Conservation (phyloP, 495 filamentous ascomycete species). For the Cercophora samala region DNA sequence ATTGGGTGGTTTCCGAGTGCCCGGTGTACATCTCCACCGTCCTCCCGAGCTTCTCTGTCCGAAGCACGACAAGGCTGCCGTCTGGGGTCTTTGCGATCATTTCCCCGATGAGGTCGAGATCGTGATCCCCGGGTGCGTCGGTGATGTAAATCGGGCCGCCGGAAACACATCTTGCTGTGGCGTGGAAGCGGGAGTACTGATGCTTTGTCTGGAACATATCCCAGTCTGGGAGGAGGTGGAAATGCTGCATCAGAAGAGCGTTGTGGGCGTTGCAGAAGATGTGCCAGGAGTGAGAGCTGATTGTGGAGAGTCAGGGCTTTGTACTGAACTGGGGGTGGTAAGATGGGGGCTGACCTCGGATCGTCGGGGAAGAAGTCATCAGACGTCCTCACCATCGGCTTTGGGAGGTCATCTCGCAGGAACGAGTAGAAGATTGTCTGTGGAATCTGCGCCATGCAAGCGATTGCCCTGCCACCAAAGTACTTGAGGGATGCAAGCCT, state of each 20-base stretch:
- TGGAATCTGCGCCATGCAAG: slow-evolving; percentile 87
- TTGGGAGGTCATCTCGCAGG: slow-evolving; percentile 62
- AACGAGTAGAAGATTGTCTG: slow-evolving; percentile 80
- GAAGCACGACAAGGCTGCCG: slow-evolving; percentile 70
- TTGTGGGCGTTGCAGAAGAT: slow-evolving; percentile 93
- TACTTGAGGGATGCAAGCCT: slow-evolving; percentile 68
- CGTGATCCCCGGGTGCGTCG: slow-evolving; percentile 77
- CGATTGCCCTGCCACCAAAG: slow-evolving; percentile 74
- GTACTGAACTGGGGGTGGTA: neutral
- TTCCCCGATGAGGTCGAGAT: slow-evolving; percentile 66
- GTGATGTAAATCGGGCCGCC: slow-evolving; percentile 94
- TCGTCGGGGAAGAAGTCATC: slow-evolving; percentile 92
- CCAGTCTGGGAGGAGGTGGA: slow-evolving; percentile 74
- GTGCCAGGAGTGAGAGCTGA: slow-evolving; percentile 84
- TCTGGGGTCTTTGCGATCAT: slow-evolving; percentile 67
- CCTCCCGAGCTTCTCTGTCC: slow-evolving; percentile 68
- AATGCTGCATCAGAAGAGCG: slow-evolving; percentile 66
- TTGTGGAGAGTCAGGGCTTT: slow-evolving; percentile 11
- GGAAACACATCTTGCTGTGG: slow-evolving; percentile 81
- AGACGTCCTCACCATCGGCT: slow-evolving; percentile 72
- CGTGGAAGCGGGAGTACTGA: slow-evolving; percentile 75
- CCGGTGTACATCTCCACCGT: slow-evolving; percentile 67
- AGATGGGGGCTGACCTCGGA: neutral
- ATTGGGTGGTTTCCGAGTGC: slow-evolving; percentile 63
- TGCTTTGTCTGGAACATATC: slow-evolving; percentile 97